These are phyloP conservation scores for Schwanniomyces etchellsii DNA, from an alignment of 1,139 yeast genomes.

Conservation along the genomic window DNA sequence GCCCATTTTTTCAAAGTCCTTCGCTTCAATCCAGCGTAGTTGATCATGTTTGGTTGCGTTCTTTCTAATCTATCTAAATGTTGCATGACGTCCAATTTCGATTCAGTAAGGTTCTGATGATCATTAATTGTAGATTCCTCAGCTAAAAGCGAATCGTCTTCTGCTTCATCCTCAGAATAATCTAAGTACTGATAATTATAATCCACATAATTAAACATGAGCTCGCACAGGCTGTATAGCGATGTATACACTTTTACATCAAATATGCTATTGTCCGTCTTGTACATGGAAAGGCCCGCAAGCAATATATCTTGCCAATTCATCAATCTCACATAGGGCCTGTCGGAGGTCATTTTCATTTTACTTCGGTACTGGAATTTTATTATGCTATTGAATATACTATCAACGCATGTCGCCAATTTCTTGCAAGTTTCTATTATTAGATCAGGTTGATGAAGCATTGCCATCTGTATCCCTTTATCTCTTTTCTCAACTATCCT, in stretches of 20 bases:
- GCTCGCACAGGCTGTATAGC: slow-evolving; percentile 17
- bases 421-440: slow-evolving; percentile 15
- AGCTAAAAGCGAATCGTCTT: slow-evolving; percentile 4
- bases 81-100: slow-evolving; percentile 1
- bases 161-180: slow-evolving; percentile 3
- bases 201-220: slow-evolving; percentile 15
- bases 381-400: slow-evolving; percentile 7
- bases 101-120: not conserved
- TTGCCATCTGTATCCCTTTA: not conserved
- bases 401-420: slow-evolving; percentile 18
- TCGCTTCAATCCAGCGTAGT: slow-evolving; percentile 3
- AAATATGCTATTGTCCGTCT: slow-evolving; percentile 9
- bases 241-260: slow-evolving; percentile 9
- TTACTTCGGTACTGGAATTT: slow-evolving; percentile 3
- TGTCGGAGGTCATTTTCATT: slow-evolving; percentile 3
- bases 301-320: slow-evolving; percentile 26
- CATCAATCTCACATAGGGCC: slow-evolving; percentile 5
- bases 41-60: slow-evolving; percentile 1
- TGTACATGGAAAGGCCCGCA: slow-evolving; percentile 15
- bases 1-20: slow-evolving; percentile 3
- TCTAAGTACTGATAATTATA: slow-evolving; percentile 18
- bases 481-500: slow-evolving; percentile 5
- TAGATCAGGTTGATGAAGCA: slow-evolving; percentile 6
- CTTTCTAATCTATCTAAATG: slow-evolving; percentile 3
- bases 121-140: slow-evolving; percentile 1